Evolutionary conservation across 495 filamentous ascomycete genomes (phyloP), one percentile per base, ranked within the genome.

Genomic region (Pyronema omphalodes): DNA sequence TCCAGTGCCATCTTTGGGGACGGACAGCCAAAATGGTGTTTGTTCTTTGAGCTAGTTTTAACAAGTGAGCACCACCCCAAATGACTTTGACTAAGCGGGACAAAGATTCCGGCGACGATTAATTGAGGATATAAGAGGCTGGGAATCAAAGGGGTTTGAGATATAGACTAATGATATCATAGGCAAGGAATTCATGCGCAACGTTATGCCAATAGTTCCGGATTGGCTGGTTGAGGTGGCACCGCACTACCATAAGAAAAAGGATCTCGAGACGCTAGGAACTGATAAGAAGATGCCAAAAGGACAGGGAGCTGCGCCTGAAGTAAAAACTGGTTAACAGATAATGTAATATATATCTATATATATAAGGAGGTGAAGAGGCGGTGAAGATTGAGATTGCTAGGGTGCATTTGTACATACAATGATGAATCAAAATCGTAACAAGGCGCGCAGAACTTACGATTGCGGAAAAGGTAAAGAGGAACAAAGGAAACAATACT

Each of bases 231-330:
- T 80, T 4, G 91, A 98, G 68, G 85, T 87, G 43, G 91, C 93
- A 44, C 93, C 88, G 54, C 91, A 98, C 71, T 95, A 84, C 63
- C 83, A 95, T 64, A 94, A 94, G 71, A 86, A 83, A 73, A 84
- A 85, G 69, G 86, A 96, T 64, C 64, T 96, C 44, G 93, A 95
- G 65, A 78, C 75, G 15, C 55, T 95, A 55, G 82, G 81, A 12
- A 70, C 81, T 66, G 83, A 85, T 51, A 81, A 75, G 71, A 96
- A 94, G 70, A 77, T 84, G 73, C 79, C 78, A 1, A 83, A 80
- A 65, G 77, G 74, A 7, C 47, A 50, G 47, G 47, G 47, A 34
- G 29, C 18, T 12, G 19, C 29, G 18, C 12, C 9, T 23, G 47
- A 50, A 29, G 23, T 29, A 29, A 29, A 29, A 29, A 29, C 23